A percentile compares a stretch with the other conserved stretches of the same genome.
These are phyloP conservation scores for Phaffia tasmanica DNA, from an alignment of 768 basidiomycete species.

Conservation along the genomic window DNA sequence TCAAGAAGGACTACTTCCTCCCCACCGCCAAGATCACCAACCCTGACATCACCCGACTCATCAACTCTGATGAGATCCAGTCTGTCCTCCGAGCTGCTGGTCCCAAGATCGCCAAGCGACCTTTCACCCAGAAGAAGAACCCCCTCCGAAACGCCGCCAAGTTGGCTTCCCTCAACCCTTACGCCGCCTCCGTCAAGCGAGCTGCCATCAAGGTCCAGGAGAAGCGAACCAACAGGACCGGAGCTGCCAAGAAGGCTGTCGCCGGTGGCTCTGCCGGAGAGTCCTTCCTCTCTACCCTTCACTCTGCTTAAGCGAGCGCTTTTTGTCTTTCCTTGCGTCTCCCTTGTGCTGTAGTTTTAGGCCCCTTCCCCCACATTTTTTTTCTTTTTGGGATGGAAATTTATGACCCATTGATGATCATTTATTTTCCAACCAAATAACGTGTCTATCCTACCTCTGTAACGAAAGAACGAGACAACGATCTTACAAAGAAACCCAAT, in stretches of 20 bases:
- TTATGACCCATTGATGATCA: slow-evolving; percentile 1
- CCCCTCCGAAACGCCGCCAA: slow-evolving; percentile 46
- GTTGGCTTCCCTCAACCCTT: slow-evolving; percentile 96
- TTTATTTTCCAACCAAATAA: too few relatives aligned
- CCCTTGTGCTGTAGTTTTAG: slow-evolving; percentile 1
- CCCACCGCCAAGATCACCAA: slow-evolving; percentile 94
- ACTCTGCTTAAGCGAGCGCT: slow-evolving; percentile 57
- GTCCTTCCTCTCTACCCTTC: slow-evolving; percentile 71
- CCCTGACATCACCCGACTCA: slow-evolving; percentile 91
- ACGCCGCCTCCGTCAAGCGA: slow-evolving; percentile 46
- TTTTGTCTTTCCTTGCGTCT: background rate
- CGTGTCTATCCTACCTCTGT: too few relatives aligned
- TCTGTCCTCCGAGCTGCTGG: slow-evolving; percentile 86
- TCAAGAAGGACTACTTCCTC: slow-evolving; percentile 79
- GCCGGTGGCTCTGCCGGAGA: slow-evolving; percentile 56
- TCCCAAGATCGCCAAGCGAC: slow-evolving; percentile 73
- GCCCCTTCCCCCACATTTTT: background rate
- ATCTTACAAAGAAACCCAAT: too few relatives aligned
- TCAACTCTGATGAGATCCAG: slow-evolving; percentile 62
- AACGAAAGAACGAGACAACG: too few relatives aligned
- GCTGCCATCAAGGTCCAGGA: slow-evolving; percentile 48
- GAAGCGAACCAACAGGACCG: slow-evolving; percentile 49
- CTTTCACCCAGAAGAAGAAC: slow-evolving; percentile 99
- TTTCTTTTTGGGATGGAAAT: slow-evolving; percentile 1
- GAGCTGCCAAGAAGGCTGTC: slow-evolving; percentile 52